A percentile compares a stretch with the other conserved stretches of the same genome.
phyloP scores from a whole-genome alignment of 1,139 yeast species.

The Hyphopichia khmerensis region DNA sequence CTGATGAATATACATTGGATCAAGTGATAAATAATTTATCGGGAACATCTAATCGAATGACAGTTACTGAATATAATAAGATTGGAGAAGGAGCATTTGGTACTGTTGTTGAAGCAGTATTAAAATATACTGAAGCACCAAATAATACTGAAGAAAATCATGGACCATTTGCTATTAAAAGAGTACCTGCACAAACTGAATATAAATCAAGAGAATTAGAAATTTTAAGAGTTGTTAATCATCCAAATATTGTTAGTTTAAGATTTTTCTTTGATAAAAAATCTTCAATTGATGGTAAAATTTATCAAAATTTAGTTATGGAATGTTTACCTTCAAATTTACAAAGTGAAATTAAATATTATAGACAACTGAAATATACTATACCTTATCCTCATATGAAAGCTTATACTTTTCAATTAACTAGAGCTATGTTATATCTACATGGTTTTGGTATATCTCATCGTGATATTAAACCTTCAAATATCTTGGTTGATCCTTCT shows the following conservation, averaged over 20 bases:
- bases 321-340: conserved; percentile 81
- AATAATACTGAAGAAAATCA: conserved; percentile 45
- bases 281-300: conserved; percentile 54
- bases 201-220: conserved; percentile 79
- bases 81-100: conserved; percentile 88
- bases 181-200: conserved; percentile 84
- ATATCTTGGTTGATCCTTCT: conserved; percentile 69
- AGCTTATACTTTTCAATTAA: conserved; percentile 76
- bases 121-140: conserved; percentile 29
- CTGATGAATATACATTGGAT: conserved; percentile 32
- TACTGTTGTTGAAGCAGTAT: conserved; percentile 73
- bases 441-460: conserved; percentile 81
- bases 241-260: conserved; percentile 72
- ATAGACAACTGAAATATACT: conserved; percentile 59
- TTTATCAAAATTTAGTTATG: conserved; percentile 81
- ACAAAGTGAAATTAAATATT: conserved; percentile 71
- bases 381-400: conserved; percentile 74
- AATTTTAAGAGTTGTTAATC: conserved; percentile 68
- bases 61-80: conserved; percentile 65
- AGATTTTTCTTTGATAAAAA: conserved; percentile 68
- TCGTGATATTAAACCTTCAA: conserved; percentile 80
- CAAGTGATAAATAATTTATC: conserved; percentile 66
- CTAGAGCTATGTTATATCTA: conserved; percentile 77
- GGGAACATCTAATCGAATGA: conserved; percentile 56
- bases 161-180: conserved; percentile 80